phyloP scores from a whole-genome alignment of 495 filamentous ascomycete genomes.

The Penicillium coprophilum region DNA sequence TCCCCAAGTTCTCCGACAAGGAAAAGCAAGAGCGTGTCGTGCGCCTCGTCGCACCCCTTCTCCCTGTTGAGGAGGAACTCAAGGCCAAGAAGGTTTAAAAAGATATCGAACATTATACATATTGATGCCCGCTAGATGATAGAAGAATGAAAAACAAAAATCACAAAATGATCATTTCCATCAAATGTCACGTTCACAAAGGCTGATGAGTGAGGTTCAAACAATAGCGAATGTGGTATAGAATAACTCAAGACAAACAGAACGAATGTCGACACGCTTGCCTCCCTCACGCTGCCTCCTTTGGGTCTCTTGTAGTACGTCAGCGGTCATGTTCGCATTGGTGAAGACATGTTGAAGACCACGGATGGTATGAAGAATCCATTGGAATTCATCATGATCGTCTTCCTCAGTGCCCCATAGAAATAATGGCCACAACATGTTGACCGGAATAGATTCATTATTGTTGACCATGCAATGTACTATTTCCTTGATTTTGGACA shows the following conservation, averaged over 20 bases:
- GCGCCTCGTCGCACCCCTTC: neutral
- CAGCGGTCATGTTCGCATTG: slow-evolving; percentile 40
- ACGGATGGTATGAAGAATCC: slow-evolving; percentile 39
- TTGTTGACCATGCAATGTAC: slow-evolving; percentile 1
- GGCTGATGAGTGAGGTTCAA: slow-evolving; percentile 9
- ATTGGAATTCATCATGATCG: slow-evolving; percentile 32
- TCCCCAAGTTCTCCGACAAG: slow-evolving; percentile 33
- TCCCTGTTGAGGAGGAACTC: slow-evolving; percentile 1
- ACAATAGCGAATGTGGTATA: slow-evolving; percentile 43
- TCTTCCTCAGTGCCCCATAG: slow-evolving; percentile 47
- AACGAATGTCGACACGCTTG: slow-evolving; percentile 41
- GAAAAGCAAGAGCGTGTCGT: slow-evolving; percentile 27
- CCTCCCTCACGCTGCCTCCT: slow-evolving; percentile 38
- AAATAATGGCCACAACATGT: slow-evolving; percentile 43
- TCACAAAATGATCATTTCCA: neutral
- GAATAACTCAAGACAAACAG: slow-evolving; percentile 32
- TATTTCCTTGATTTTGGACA: neutral
- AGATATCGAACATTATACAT: neutral
- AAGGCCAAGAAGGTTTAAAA: slow-evolving; percentile 5
- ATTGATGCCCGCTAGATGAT: neutral
- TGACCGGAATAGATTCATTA: slow-evolving; percentile 22
- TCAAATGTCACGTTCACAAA: neutral
- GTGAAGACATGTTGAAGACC: slow-evolving; percentile 40
- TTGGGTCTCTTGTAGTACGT: slow-evolving; percentile 43
- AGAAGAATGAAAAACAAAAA: neutral